These are phyloP conservation scores for Colletotrichum simmondsii DNA, from an alignment of 2,329 filamentous ascomycete species.

Conservation along the genomic window DNA sequence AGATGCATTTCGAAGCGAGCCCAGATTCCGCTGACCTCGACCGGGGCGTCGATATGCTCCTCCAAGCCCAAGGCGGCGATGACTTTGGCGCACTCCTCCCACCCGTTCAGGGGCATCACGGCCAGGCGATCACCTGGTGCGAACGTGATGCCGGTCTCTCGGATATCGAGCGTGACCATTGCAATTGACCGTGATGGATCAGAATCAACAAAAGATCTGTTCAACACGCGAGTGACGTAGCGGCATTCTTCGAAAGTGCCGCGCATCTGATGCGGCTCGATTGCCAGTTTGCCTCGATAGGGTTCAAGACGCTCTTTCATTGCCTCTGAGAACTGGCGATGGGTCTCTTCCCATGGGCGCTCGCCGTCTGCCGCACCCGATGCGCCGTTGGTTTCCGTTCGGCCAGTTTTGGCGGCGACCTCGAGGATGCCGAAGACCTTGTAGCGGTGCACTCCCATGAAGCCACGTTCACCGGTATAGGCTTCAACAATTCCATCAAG, in stretches of 20 bases:
- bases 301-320: constrained; percentile 66
- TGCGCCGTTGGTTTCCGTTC: constrained; percentile 62
- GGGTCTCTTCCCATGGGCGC: constrained; percentile 62
- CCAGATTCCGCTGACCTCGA: constrained; percentile 54
- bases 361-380: constrained; percentile 55
- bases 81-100: constrained; percentile 65
- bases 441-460: constrained; percentile 66
- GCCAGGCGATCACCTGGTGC: constrained; percentile 63
- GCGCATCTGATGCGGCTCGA: constrained; percentile 64
- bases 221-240: constrained; percentile 56
- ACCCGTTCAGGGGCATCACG: constrained; percentile 64
- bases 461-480: constrained; percentile 65
- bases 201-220: constrained; percentile 56
- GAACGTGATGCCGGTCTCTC: constrained; percentile 64
- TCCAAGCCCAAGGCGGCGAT: constrained; percentile 62
- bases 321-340: constrained; percentile 60
- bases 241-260: constrained; percentile 66
- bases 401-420: constrained; percentile 63
- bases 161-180: constrained; percentile 61
- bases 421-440: constrained; percentile 67
- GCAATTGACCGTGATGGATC: constrained; percentile 58
- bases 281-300: constrained; percentile 55
- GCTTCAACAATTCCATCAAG: constrained; percentile 65
- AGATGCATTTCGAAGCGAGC: constrained; percentile 59
- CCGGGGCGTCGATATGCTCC: constrained; percentile 52